These are phyloP conservation scores for Metroxylon sagu DNA, from an alignment of 176 grass and related monocot genomes.

Conservation along the genomic window DNA sequence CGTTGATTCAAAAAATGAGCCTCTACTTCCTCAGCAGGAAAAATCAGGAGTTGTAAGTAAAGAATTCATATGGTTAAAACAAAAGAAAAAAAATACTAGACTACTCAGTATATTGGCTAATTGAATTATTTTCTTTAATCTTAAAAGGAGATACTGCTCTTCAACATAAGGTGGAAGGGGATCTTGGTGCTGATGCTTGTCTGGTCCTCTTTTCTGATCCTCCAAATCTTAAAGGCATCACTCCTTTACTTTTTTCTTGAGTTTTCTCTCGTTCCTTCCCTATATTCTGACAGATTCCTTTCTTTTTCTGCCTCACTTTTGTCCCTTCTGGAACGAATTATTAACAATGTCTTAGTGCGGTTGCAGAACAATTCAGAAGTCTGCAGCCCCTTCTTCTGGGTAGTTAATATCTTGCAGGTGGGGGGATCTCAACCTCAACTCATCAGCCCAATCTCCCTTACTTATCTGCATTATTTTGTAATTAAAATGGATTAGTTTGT, in stretches of 20 bases:
- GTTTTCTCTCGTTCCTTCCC: background rate
- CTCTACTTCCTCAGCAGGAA: conserved; percentile 45
- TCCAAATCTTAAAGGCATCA: conserved; percentile 78
- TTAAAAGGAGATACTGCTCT: conserved; percentile 57
- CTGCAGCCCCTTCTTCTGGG: conserved; percentile 83
- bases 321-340: background rate
- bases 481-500: too few species aligned
- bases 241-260: background rate
- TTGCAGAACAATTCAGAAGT: conserved; percentile 59
- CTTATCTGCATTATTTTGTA: too few species aligned
- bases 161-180: conserved; percentile 87
- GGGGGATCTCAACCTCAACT: background rate
- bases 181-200: conserved; percentile 51
- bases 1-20: conserved; percentile 37
- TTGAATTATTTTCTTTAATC: background rate
- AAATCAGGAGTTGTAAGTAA: conserved; percentile 59
- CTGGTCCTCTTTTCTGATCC: conserved; percentile 67
- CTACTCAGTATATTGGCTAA: too few species aligned
- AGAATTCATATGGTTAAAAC: too few species aligned
- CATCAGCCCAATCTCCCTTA: too few species aligned
- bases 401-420: conserved; percentile 75
- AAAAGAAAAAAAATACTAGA: too few species aligned
- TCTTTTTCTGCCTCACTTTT: background rate
- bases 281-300: background rate
- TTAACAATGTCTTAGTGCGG: background rate